Evolutionary conservation across 2,329 filamentous ascomycete species (phyloP).

Genomic region (Alternaria sp.): DNA sequence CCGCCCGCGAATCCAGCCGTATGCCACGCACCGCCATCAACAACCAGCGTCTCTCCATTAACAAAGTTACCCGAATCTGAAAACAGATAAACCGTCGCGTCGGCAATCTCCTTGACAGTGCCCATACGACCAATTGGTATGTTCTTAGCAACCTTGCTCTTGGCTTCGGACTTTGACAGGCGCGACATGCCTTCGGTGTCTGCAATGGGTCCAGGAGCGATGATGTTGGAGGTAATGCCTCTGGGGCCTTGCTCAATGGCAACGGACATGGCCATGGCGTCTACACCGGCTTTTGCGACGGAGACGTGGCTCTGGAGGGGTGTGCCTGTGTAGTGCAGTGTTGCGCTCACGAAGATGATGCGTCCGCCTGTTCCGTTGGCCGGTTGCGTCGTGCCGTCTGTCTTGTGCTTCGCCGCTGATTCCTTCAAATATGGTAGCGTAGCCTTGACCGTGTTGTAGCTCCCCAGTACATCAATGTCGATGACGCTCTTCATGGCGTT

Average conservation of each 20-base stretch:
- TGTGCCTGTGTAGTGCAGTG: constrained; percentile 87
- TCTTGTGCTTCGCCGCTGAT: constrained; percentile 71
- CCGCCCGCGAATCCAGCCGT: constrained; percentile 49
- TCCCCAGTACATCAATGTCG: constrained; percentile 93
- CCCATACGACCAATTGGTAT: constrained; percentile 81
- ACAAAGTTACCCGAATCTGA: constrained; percentile 86
- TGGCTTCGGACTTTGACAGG: constrained; percentile 48
- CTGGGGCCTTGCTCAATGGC: constrained; percentile 89
- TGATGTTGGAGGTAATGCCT: constrained; percentile 86
- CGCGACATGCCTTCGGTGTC: constrained; percentile 73
- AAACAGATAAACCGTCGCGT: constrained; percentile 90
- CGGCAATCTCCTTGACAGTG: constrained; percentile 84
- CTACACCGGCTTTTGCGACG: constrained; percentile 89
- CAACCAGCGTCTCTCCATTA: constrained; percentile 80
- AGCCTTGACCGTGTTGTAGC: constrained; percentile 93
- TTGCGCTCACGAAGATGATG: constrained; percentile 89
- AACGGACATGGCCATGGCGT: constrained; percentile 80
- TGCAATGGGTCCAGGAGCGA: constrained; percentile 85
- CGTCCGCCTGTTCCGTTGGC: constrained; percentile 72
- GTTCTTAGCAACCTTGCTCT: constrained; percentile 40
- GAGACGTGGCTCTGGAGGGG: constrained; percentile 89
- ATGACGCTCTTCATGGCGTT: constrained; percentile 97
- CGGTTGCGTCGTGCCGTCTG: constrained; percentile 63
- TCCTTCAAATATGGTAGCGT: constrained; percentile 81
- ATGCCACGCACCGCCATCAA: constrained; percentile 64